Evolutionary conservation across 2,329 filamentous ascomycete species (phyloP).

Genomic region (Xylaria multiplex): DNA sequence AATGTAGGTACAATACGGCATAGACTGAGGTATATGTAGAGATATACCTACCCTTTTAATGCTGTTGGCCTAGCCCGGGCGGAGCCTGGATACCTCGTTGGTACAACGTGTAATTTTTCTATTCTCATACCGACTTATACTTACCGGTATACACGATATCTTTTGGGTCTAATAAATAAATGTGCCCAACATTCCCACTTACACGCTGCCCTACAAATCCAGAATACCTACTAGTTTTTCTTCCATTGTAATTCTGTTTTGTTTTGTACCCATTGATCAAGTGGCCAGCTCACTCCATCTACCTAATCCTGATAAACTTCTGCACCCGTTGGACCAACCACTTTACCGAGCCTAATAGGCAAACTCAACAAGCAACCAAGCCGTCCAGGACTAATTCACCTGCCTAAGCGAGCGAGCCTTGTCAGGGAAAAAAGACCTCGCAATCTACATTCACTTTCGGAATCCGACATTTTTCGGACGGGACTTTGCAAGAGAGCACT

Average conservation of each 20-base stretch:
- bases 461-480: constrained; percentile 43
- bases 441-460: constrained; percentile 38
- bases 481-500: constrained; percentile 32
- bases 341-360: constrained; percentile 9
- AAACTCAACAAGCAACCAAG: constrained; percentile 7
- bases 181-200: constrained; percentile 33
- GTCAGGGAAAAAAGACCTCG: constrained; percentile 35
- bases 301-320: not conserved
- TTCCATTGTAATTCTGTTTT: not conserved
- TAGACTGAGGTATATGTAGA: not conserved
- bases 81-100: constrained; percentile 15
- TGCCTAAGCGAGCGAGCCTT: constrained; percentile 41
- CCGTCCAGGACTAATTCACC: constrained; percentile 31
- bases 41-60: constrained; percentile 8
- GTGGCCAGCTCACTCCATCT: constrained; percentile 18
- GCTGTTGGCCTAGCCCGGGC: constrained; percentile 14
- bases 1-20: not conserved
- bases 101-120: constrained; percentile 23
- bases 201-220: constrained; percentile 17
- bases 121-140: constrained; percentile 2
- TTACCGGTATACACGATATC: not conserved
- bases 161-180: constrained; percentile 28
- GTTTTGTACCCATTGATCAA: constrained; percentile 15
- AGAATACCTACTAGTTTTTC: not conserved
- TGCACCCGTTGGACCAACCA: constrained; percentile 14